Conservation (phyloP, 140 eudicot genomes). For the Flaveria floridana region DNA sequence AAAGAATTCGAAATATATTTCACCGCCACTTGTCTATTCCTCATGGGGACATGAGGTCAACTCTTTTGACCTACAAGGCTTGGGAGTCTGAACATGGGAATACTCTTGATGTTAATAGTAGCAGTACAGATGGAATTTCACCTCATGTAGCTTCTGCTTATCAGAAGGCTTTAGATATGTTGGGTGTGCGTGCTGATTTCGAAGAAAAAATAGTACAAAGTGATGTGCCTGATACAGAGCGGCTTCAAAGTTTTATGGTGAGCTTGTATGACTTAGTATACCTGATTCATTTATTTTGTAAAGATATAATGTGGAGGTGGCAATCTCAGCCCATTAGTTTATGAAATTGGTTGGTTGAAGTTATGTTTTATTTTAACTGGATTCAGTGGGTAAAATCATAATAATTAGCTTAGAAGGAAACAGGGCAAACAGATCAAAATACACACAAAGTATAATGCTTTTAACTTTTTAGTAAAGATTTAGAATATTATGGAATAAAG, state of each 20-base stretch:
- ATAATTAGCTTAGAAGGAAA: background rate
- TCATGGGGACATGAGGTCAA: constrained; percentile 45
- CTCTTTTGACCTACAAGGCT: constrained; percentile 62
- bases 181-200: constrained; percentile 55
- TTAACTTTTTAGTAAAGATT: background rate
- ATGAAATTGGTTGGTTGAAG: background rate
- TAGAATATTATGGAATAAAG: background rate
- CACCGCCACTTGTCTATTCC: constrained; percentile 84
- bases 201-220: constrained; percentile 58
- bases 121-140: constrained; percentile 57
- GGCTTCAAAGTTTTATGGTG: constrained; percentile 80
- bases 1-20: constrained; percentile 63
- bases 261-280: constrained; percentile 6
- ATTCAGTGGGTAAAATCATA: background rate
- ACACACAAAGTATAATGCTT: background rate
- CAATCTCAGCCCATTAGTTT: background rate
- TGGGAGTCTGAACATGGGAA: constrained; percentile 79
- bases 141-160: constrained; percentile 67
- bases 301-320: constrained; percentile 12
- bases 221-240: constrained; percentile 60
- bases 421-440: background rate
- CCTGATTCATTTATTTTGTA: background rate
- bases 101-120: constrained; percentile 40
- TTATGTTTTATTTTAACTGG: background rate
- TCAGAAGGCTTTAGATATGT: constrained; percentile 80